Evolutionary conservation across 345 rosid species (phyloP), one percentile per base, ranked within the genome.

Genomic region (Rhodomyrtus tomentosa): DNA sequence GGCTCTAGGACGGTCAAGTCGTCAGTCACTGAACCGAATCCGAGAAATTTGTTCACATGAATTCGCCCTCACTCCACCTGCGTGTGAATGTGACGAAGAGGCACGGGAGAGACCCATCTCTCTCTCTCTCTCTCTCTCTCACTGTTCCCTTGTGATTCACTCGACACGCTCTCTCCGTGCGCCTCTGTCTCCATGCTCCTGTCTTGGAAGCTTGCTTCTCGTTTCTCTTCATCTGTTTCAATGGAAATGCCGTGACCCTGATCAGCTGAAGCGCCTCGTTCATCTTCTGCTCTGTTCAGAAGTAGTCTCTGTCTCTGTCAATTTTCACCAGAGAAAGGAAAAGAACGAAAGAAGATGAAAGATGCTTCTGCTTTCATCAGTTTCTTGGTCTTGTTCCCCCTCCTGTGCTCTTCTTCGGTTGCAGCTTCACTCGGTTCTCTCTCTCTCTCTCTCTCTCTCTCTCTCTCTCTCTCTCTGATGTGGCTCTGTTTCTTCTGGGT

Each of bases 341-440:
- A 15, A 36, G 45, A 68, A 32, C 14, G 4, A 36, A 9, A 68
- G 45, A 68, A 68, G 45, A 68, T 68, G 79, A 68, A 36, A 18
- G 24, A 36, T 5, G 79, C 45, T 9, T 68, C 79, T 5, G 29
- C 55, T 24, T 48, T 58, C 38, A n/a, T 27, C 52, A 76, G 55
- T 36, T 52, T 93, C 87, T 85, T 56, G 48, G 84, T 84, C 85
- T 52, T 82, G 84, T 81, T 84, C 80, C 83, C 92, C 82, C 88
- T 88, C 79, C 8, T 82, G 50, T 80, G 80, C 58, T 82, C 85
- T 87, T 80, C 87, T 55, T 84, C 85, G 38, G 91, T 81, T 58
- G 80, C 86, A 81, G 73, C 91, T 49, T 82, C 91, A 51, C 87
- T 88, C 80, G 95, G 96, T 94, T 84, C 85, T 29, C 10, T 18